Evolutionary conservation across 345 rosid species (phyloP).

Genomic region (Eucalyptus sp.): DNA sequence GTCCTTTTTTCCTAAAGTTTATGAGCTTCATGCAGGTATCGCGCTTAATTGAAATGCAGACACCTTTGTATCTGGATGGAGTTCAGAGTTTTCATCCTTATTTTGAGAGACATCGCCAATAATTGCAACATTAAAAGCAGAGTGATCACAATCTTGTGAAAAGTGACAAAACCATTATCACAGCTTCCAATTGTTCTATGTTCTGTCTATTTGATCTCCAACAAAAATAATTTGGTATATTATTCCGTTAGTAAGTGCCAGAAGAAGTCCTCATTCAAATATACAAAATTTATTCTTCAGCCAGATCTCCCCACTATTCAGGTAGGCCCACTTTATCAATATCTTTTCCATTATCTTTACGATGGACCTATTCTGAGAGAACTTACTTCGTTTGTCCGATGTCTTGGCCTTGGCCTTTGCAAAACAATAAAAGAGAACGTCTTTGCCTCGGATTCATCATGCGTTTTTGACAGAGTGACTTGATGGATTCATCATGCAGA

Average conservation of each 20-base stretch:
- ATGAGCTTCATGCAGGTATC: constrained; percentile 43
- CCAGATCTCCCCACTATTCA: not conserved
- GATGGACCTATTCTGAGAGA: not conserved
- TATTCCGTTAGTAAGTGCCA: not conserved
- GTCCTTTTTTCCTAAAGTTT: not conserved
- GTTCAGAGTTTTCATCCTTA: constrained; percentile 59
- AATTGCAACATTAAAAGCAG: not conserved
- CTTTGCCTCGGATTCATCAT: not conserved
- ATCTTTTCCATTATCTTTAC: not conserved
- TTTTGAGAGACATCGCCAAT: constrained; percentile 21
- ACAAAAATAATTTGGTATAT: not conserved
- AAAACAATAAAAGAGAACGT: not conserved
- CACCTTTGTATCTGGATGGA: constrained; percentile 69
- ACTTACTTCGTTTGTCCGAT: not conserved
- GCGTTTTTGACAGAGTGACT: not conserved
- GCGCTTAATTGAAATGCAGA: constrained; percentile 86
- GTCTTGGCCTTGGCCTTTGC: not conserved
- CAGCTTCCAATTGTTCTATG: not conserved
- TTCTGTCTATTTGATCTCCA: not conserved
- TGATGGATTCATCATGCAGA: not conserved
- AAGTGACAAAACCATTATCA: not conserved
- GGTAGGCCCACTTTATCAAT: not conserved
- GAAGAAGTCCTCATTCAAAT: not conserved
- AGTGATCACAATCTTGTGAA: not conserved
- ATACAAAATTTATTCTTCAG: not conserved